Evolutionary conservation across 1,139 yeast species (phyloP).

Genomic region (Hyphopichia burtonii): DNA sequence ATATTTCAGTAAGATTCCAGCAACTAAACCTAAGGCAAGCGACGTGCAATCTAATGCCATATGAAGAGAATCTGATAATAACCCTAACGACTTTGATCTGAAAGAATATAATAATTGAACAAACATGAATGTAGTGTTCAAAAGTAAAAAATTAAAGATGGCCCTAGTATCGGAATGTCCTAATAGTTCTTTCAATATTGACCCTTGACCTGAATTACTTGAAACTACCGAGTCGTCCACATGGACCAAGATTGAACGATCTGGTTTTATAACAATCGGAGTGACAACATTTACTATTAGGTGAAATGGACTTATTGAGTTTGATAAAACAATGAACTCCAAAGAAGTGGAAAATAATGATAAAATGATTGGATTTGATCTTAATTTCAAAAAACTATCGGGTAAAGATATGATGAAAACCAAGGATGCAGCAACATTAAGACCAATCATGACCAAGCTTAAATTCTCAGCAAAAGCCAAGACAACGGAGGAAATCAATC

Average conservation of each 20-base stretch:
- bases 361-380: conserved; percentile 16
- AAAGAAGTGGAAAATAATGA: conserved; percentile 18
- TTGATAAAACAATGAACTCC: conserved; percentile 21
- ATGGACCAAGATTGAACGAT: conserved; percentile 9
- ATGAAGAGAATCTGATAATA: conserved; percentile 89
- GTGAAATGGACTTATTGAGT: conserved; percentile 7
- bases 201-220: conserved; percentile 5
- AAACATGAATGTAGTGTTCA: conserved; percentile 91
- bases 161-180: conserved; percentile 77
- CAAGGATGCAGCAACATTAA: conserved; percentile 21
- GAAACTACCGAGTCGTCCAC: conserved; percentile 7
- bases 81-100: conserved; percentile 86
- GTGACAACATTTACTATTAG: conserved; percentile 12
- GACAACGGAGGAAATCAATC: conserved; percentile 4
- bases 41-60: conserved; percentile 96
- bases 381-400: conserved; percentile 19
- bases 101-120: conserved; percentile 89
- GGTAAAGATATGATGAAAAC: conserved; percentile 26
- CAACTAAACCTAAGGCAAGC: conserved; percentile 81
- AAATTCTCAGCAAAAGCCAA: conserved; percentile 6
- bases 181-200: conserved; percentile 41
- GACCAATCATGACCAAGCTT: conserved; percentile 22
- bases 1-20: conserved; percentile 60
- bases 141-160: conserved; percentile 79
- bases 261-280: conserved; percentile 18